These are phyloP conservation scores for Dictyostelium citrinum DNA, from an alignment of 78 protist genomes.

Conservation along the genomic window DNA sequence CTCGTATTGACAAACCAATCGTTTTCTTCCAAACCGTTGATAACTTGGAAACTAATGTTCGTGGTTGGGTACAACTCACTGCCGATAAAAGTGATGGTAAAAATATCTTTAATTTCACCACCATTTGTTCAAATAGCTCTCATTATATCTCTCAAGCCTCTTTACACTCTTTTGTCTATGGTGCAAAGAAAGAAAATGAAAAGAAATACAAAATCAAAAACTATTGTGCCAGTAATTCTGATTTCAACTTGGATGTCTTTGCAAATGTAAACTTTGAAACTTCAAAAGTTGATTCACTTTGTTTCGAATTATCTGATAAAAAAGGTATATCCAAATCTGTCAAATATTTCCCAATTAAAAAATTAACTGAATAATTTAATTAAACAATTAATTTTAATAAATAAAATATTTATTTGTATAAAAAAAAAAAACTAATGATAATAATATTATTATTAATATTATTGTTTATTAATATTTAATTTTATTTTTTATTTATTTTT, in stretches of 20 bases:
- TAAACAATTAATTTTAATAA: not conserved
- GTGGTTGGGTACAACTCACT: conserved; percentile 1
- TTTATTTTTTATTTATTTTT: too few species aligned
- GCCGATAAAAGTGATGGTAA: not conserved
- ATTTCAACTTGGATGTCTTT: not conserved
- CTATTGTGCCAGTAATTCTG: not conserved
- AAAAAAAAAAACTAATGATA: too few species aligned
- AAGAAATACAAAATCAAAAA: not conserved
- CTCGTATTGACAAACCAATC: not conserved
- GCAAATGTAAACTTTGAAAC: conserved; percentile 22
- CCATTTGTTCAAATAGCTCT: not conserved
- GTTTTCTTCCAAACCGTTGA: conserved; percentile 62
- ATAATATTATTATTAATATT: too few species aligned
- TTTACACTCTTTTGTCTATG: not conserved
- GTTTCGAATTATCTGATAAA: not conserved
- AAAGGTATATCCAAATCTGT: not conserved
- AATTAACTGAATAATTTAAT: not conserved
- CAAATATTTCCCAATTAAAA: conserved; percentile 24
- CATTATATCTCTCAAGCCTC: not conserved
- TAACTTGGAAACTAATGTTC: not conserved
- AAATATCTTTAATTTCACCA: not conserved
- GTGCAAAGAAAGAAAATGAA: conserved; percentile 1
- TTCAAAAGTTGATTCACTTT: not conserved
- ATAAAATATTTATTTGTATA: too few species aligned
- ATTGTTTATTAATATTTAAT: too few species aligned